phyloP scores from a whole-genome alignment of 495 filamentous ascomycete genomes.

The Chaetomium cochliodes region DNA sequence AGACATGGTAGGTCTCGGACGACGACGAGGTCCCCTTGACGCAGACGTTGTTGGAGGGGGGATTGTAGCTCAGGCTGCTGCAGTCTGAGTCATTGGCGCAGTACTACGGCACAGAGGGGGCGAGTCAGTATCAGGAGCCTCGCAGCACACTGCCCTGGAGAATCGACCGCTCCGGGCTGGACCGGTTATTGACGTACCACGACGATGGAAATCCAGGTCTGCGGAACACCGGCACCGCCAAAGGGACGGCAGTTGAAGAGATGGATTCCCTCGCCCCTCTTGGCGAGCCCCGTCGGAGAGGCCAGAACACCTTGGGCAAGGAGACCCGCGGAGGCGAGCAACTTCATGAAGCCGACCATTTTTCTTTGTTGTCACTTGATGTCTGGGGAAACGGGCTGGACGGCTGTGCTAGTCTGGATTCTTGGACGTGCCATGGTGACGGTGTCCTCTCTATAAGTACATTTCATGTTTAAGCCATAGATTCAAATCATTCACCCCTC shows the following conservation, averaged over 20 bases:
- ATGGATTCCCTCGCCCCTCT: constrained; percentile 12
- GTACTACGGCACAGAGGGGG: constrained; percentile 1
- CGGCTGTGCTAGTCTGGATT: not conserved
- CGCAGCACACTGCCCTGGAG: no score
- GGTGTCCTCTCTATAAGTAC: not conserved
- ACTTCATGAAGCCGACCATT: constrained; percentile 6
- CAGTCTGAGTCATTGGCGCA: constrained; percentile 22
- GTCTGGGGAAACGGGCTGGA: not conserved
- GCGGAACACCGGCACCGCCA: not conserved
- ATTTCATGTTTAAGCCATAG: not conserved
- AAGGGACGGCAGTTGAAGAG: constrained; percentile 15
- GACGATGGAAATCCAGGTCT: constrained; percentile 16
- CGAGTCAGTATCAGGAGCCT: not conserved
- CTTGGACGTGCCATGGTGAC: not conserved
- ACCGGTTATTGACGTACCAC: not conserved
- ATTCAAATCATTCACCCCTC: no score
- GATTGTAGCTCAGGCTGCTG: constrained; percentile 2
- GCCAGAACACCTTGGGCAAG: constrained; percentile 1
- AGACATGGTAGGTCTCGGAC: constrained; percentile 4
- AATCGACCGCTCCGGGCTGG: no score
- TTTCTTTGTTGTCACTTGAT: not conserved
- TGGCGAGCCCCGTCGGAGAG: not conserved
- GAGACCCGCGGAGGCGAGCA: constrained; percentile 8
- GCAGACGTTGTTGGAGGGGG: constrained; percentile 15
- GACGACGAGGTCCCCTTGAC: not conserved